Evolutionary conservation across 148 eudicot genomes (phyloP).

Genomic region (Persicaria tinctoria): DNA sequence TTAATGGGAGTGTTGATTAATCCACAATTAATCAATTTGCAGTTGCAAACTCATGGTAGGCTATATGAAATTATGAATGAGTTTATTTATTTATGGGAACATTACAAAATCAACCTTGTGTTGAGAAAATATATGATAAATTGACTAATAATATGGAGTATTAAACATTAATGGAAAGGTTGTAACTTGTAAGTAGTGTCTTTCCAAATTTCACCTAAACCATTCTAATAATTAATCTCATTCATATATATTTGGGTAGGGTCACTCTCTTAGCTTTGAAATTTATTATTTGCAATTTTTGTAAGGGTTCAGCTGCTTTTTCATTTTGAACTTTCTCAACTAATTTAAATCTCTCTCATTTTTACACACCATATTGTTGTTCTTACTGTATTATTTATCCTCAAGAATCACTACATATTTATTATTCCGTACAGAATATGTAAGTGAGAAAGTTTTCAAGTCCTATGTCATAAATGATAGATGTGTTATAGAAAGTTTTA

Average conservation of each 20-base stretch:
- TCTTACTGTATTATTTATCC: too few relatives aligned
- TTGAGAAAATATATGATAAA: background rate
- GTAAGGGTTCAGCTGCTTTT: background rate
- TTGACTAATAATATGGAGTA: background rate
- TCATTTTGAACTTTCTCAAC: background rate
- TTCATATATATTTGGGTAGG: background rate
- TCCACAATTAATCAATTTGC: background rate
- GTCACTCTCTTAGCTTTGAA: background rate
- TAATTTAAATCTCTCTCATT: background rate
- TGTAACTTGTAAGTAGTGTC: background rate
- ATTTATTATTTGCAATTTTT: background rate
- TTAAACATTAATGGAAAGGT: background rate
- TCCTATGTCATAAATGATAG: background rate
- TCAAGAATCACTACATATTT: too few relatives aligned
- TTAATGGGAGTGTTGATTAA: background rate
- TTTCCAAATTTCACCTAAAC: slow-evolving; percentile 12
- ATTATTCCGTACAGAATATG: too few relatives aligned
- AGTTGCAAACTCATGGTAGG: background rate
- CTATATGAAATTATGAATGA: too few relatives aligned
- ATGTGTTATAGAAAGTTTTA: background rate
- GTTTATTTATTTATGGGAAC: background rate
- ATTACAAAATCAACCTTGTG: background rate
- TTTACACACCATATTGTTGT: background rate
- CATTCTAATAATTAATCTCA: background rate
- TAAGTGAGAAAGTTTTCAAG: too few relatives aligned